These are phyloP conservation scores for Colletotrichum lini DNA, from an alignment of 2,329 filamentous ascomycete genomes.

Conservation along the genomic window DNA sequence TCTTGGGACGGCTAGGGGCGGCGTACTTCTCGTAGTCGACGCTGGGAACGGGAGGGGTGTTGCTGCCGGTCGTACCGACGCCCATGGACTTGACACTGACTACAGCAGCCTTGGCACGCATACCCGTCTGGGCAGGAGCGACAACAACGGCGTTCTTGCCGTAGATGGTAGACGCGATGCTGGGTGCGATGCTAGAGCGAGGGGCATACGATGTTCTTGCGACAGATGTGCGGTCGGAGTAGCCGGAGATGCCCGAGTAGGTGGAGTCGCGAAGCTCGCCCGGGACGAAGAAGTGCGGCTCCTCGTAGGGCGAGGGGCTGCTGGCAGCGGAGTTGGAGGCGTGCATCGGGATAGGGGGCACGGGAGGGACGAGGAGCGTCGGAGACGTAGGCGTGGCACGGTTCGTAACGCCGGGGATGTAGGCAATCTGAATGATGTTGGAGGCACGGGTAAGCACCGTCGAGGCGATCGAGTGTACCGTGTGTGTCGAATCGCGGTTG, in stretches of 20 bases:
- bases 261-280: slow-evolving; percentile 92
- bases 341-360: slow-evolving; percentile 87
- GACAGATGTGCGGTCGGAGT: slow-evolving; percentile 73
- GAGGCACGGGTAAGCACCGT: slow-evolving; percentile 96
- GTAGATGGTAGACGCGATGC: slow-evolving; percentile 94
- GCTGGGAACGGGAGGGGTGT: slow-evolving; percentile 79
- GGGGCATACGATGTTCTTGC: slow-evolving; percentile 72
- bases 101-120: slow-evolving; percentile 90
- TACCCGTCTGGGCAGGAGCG: slow-evolving; percentile 87
- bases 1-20: slow-evolving; percentile 63
- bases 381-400: slow-evolving; percentile 88
- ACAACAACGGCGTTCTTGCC: slow-evolving; percentile 89
- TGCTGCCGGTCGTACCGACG: slow-evolving; percentile 66
- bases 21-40: slow-evolving; percentile 77
- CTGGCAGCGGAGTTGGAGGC: slow-evolving; percentile 66
- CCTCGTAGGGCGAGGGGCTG: slow-evolving; percentile 72
- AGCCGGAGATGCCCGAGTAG: slow-evolving; percentile 82
- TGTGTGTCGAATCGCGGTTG: slow-evolving; percentile 83
- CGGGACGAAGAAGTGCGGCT: slow-evolving; percentile 94
- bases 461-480: slow-evolving; percentile 92
- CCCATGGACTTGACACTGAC: slow-evolving; percentile 88
- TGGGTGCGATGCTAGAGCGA: slow-evolving; percentile 83
- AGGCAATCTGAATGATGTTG: slow-evolving; percentile 99
- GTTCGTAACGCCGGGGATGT: slow-evolving; percentile 97
- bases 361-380: slow-evolving; percentile 86